These are phyloP conservation scores for Mytilinidion resinicola DNA, from an alignment of 495 filamentous ascomycete genomes.

Conservation along the genomic window DNA sequence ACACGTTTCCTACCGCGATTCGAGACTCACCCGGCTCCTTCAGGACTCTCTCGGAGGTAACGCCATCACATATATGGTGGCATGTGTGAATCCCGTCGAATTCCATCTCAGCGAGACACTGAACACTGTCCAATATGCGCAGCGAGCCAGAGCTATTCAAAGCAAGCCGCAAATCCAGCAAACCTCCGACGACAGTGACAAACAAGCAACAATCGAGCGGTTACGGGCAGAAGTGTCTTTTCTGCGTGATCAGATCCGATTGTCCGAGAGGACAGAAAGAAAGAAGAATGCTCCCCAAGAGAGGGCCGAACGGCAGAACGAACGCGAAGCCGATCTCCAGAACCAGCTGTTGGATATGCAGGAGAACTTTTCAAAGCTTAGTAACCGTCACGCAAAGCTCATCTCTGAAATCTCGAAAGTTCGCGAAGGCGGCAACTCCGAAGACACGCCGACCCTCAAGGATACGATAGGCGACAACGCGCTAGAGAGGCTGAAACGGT, in stretches of 20 bases:
- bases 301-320: constrained; percentile 69
- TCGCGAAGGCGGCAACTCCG: constrained; percentile 53
- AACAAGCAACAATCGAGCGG: constrained; percentile 88
- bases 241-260: constrained; percentile 83
- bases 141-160: constrained; percentile 92
- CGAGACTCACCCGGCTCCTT: constrained; percentile 86
- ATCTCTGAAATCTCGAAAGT: constrained; percentile 91
- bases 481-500: constrained; percentile 83
- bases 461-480: constrained; percentile 67
- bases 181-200: constrained; percentile 81
- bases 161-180: constrained; percentile 96
- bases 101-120: constrained; percentile 97
- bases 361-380: constrained; percentile 89
- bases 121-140: constrained; percentile 96
- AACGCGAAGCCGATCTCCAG: constrained; percentile 82
- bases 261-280: constrained; percentile 57
- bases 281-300: constrained; percentile 56
- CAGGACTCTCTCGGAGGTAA: constrained; percentile 98
- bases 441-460: constrained; percentile 48
- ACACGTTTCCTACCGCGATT: constrained; percentile 97
- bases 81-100: constrained; percentile 92
- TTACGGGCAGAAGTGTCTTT: constrained; percentile 92
- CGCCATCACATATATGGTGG: constrained; percentile 99
- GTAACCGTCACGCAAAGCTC: constrained; percentile 85
- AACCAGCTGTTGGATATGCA: constrained; percentile 89